Evolutionary conservation across 352 stramenopile genomes (phyloP).

Genomic region (Phytophthora litchii): DNA sequence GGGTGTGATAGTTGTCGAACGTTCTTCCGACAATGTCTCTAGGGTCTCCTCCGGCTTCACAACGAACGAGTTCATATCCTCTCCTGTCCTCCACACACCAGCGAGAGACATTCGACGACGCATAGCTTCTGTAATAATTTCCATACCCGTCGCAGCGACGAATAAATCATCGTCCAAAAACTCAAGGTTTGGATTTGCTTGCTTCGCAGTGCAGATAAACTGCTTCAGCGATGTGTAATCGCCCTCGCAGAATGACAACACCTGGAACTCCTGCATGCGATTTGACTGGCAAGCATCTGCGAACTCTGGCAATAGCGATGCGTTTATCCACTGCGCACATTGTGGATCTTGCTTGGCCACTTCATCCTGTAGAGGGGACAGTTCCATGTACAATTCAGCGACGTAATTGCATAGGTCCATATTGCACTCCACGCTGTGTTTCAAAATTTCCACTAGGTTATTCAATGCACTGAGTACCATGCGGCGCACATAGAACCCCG

Average conservation of each 20-base stretch:
- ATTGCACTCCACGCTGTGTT: constrained; percentile 74
- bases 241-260: constrained; percentile 65
- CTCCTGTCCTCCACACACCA: constrained; percentile 66
- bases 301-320: constrained; percentile 73
- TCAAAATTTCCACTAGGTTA: constrained; percentile 76
- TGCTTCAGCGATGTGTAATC: constrained; percentile 75
- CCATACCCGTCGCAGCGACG: constrained; percentile 62
- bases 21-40: constrained; percentile 31
- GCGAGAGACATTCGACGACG: constrained; percentile 73
- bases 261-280: constrained; percentile 63
- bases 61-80: constrained; percentile 66
- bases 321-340: constrained; percentile 74
- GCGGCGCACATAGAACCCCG: constrained; percentile 61
- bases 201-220: constrained; percentile 74
- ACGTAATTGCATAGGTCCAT: constrained; percentile 69
- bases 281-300: constrained; percentile 66
- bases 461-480: constrained; percentile 81
- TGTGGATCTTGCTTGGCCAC: constrained; percentile 57
- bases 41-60: constrained; percentile 54
- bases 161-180: constrained; percentile 85
- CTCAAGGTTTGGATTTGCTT: constrained; percentile 56
- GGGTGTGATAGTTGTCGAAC: constrained; percentile 52
- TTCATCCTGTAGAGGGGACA: constrained; percentile 70
- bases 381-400: constrained; percentile 57
- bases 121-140: constrained; percentile 82